These are phyloP conservation scores for Yamadazyma triangularis DNA, from an alignment of 1,139 yeast species.

Conservation along the genomic window DNA sequence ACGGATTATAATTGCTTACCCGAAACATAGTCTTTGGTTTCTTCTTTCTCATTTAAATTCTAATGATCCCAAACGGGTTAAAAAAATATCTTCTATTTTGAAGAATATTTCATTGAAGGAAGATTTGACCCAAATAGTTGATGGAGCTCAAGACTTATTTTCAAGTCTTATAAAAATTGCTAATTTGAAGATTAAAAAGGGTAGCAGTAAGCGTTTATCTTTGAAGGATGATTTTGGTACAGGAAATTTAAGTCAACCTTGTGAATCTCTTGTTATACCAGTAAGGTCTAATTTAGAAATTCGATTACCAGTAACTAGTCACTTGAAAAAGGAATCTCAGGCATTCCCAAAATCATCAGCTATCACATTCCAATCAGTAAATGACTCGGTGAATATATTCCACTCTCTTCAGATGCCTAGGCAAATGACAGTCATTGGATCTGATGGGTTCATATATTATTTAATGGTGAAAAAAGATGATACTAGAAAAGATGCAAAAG, in stretches of 20 bases:
- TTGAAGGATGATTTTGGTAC: conserved; percentile 45
- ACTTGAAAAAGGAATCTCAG: conserved; percentile 35
- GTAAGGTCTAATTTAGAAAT: conserved; percentile 71
- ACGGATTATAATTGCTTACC: conserved; percentile 61
- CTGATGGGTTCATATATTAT: conserved; percentile 67
- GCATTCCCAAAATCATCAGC: conserved; percentile 54
- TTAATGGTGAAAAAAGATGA: conserved; percentile 89
- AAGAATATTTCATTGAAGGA: conserved; percentile 5
- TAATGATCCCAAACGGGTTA: conserved; percentile 51
- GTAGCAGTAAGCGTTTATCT: conserved; percentile 19
- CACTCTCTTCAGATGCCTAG: conserved; percentile 86
- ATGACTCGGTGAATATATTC: conserved; percentile 63
- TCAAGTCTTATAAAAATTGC: conserved; percentile 34
- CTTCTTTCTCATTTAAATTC: conserved; percentile 73
- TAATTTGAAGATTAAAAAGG: conserved; percentile 29
- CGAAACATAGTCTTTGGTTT: conserved; percentile 83
- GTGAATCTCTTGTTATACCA: conserved; percentile 71
- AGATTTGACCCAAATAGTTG: conserved; percentile 5
- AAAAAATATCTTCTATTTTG: conserved; percentile 40
- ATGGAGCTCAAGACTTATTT: conserved; percentile 30
- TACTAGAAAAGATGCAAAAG: conserved; percentile 89
- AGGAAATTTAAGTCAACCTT: conserved; percentile 48
- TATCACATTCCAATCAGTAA: conserved; percentile 53
- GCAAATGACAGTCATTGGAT: conserved; percentile 70
- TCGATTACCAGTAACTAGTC: conserved; percentile 50